A percentile compares a stretch with the other conserved stretches of the same genome.
Evolutionary conservation across 2,329 filamentous ascomycete species (phyloP).

Genomic region (Alternaria infectoria): DNA sequence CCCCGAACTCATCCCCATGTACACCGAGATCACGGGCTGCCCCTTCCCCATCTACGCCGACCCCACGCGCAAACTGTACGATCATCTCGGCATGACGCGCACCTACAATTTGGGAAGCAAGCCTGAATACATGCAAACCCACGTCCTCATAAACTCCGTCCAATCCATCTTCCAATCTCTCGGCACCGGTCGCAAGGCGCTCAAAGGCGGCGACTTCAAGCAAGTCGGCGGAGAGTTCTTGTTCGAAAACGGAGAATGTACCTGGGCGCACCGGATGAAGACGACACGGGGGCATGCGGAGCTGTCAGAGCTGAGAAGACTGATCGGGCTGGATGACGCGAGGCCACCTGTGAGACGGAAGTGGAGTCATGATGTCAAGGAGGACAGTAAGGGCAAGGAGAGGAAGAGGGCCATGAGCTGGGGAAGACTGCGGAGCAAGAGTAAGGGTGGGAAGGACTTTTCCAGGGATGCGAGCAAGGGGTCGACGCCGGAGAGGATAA

Average conservation of each 20-base stretch:
- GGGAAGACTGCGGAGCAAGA: constrained; percentile 34
- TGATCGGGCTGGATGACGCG: constrained; percentile 58
- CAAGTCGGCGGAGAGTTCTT: constrained; percentile 81
- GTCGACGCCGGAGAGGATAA: constrained; percentile 27
- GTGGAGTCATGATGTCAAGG: constrained; percentile 44
- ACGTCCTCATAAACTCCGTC: constrained; percentile 54
- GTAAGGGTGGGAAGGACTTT: constrained; percentile 26
- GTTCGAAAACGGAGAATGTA: constrained; percentile 73
- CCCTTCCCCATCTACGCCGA: constrained; percentile 80
- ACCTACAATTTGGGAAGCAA: constrained; percentile 66
- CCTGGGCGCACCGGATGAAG: constrained; percentile 84
- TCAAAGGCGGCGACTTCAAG: constrained; percentile 68
- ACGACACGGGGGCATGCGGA: constrained; percentile 80
- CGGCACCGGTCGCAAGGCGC: constrained; percentile 63
- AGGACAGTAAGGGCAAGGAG: constrained; percentile 21
- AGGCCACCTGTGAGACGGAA: constrained; percentile 39
- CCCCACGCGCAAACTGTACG: constrained; percentile 70
- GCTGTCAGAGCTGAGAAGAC: constrained; percentile 67
- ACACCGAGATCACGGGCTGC: constrained; percentile 67
- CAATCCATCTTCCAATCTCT: constrained; percentile 67
- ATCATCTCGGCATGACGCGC: constrained; percentile 70
- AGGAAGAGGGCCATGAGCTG: constrained; percentile 36
- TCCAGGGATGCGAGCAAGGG: constrained; percentile 19
- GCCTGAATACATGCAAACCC: constrained; percentile 70
- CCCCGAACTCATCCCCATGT: constrained; percentile 70